Evolutionary conservation across 768 basidiomycete species (phyloP), one percentile per base, ranked within the genome.

Genomic region (Trametes cinnabarina): DNA sequence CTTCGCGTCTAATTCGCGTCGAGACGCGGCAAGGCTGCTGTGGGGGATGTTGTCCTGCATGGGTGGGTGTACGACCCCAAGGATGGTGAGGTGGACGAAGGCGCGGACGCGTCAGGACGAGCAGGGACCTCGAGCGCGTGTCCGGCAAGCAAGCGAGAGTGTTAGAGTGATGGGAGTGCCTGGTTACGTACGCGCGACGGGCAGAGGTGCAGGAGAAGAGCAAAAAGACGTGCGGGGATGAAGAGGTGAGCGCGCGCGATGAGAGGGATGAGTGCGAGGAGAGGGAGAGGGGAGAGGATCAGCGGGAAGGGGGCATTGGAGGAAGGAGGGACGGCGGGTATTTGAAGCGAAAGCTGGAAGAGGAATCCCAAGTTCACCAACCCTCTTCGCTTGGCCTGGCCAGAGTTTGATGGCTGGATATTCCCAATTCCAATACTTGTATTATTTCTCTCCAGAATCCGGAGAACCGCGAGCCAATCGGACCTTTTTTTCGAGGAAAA

Each of bases 1-100:
- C 25, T 65, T 65, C 58, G 64, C 58, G 64, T 65, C 61, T 35
- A 63, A 48, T 25, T 62, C 60, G 48, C 34, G 57, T 10, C 25
- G 48, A 11, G 54, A 60, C 19, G 56, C 44, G 53, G 54, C 55
- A 34, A 60, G 17, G 43, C 34, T 44, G 37, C 49, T 56, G 30
- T 50, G 51, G 23, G 44, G 39, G 51, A 30, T 22, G 41, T 51
- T 22, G 43, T 47, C 19, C 4, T 65, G 64, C 61, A 61, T 63
- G 60, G 47, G 47, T 47, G 14, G n/a, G 37, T 44, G 15, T 35
- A 25, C 11, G 44, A 41, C 44, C 11, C 55, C 51, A 51, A 34
- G 49, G 52, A 34, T 34, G 55, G 51, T 15, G 37, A 48, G 53
- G 25, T 20, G 56, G 42, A 20, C 26, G 55, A 28, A 39, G 34